Evolutionary conservation across 2,329 filamentous ascomycete species (phyloP).

Genomic region (Fusarium abutilonis): DNA sequence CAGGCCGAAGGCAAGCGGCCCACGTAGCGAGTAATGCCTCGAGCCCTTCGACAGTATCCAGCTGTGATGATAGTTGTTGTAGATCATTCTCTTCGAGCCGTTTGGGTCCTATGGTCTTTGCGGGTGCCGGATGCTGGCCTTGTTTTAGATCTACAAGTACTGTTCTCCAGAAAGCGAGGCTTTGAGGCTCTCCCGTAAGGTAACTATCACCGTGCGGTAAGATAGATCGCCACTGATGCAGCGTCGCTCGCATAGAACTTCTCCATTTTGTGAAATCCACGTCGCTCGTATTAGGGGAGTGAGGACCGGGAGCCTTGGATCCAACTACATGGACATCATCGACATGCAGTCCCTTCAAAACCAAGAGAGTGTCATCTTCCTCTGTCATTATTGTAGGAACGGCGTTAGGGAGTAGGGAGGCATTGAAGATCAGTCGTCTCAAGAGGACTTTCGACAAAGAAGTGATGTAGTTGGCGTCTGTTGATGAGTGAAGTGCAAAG

Average conservation of each 20-base stretch:
- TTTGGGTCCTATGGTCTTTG: neutral
- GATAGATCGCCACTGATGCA: neutral
- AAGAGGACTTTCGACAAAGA: slow-evolving; percentile 6
- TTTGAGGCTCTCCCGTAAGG: neutral
- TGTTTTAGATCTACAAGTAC: slow-evolving; percentile 8
- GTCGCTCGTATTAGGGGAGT: neutral
- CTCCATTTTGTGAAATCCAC: neutral
- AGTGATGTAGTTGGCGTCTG: neutral
- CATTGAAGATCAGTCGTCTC: neutral
- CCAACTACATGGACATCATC: neutral
- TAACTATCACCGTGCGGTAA: neutral
- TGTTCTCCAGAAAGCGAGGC: slow-evolving; percentile 9
- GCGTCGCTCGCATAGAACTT: neutral
- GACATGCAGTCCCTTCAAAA: neutral
- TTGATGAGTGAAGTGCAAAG: neutral
- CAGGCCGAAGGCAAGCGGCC: slow-evolving; percentile 1
- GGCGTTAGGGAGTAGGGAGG: neutral
- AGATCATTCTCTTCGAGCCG: slow-evolving; percentile 3
- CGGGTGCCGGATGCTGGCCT: neutral
- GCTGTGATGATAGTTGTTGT: neutral
- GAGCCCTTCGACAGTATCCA: neutral
- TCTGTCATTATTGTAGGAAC: neutral
- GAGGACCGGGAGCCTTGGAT: neutral
- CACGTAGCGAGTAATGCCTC: slow-evolving; percentile 1
- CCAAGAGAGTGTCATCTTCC: neutral